Percentiles rank a stretch among this genome's conserved stretches.
These are phyloP conservation scores for Venturia carpophila DNA, from an alignment of 2,329 filamentous ascomycete genomes.

Conservation along the genomic window DNA sequence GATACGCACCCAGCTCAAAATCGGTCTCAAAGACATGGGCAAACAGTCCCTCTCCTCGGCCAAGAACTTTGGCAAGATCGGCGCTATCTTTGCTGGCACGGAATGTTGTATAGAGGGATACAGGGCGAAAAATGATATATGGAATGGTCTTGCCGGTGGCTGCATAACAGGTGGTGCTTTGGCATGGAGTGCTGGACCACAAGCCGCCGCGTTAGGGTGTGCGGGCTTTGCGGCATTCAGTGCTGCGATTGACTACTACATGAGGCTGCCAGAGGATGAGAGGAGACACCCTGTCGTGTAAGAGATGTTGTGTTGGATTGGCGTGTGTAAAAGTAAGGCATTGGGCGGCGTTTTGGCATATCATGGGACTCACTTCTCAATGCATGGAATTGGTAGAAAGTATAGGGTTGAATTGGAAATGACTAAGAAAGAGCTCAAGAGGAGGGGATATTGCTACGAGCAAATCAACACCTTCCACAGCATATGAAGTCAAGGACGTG, in stretches of 20 bases:
- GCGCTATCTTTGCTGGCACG: constrained; percentile 81
- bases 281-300: constrained; percentile 33
- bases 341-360: constrained; percentile 8
- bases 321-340: background rate
- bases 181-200: constrained; percentile 78
- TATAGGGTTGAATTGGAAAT: background rate
- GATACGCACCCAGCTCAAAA: constrained; percentile 70
- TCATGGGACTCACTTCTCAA: constrained; percentile 13
- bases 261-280: constrained; percentile 46
- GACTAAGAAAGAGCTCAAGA: background rate
- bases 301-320: background rate
- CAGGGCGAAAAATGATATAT: constrained; percentile 87
- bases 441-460: background rate
- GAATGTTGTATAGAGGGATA: constrained; percentile 94
- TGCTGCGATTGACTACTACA: constrained; percentile 84
- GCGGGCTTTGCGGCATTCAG: constrained; percentile 90
- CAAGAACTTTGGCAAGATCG: constrained; percentile 90
- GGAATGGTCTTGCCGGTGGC: constrained; percentile 78
- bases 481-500: background rate
- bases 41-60: constrained; percentile 70
- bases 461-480: background rate
- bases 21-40: constrained; percentile 94
- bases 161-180: constrained; percentile 87
- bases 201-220: constrained; percentile 80
- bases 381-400: background rate